Evolutionary conservation across 2,329 filamentous ascomycete genomes (phyloP), one percentile per base, ranked within the genome.

Genomic region (Penicillium olsonii): DNA sequence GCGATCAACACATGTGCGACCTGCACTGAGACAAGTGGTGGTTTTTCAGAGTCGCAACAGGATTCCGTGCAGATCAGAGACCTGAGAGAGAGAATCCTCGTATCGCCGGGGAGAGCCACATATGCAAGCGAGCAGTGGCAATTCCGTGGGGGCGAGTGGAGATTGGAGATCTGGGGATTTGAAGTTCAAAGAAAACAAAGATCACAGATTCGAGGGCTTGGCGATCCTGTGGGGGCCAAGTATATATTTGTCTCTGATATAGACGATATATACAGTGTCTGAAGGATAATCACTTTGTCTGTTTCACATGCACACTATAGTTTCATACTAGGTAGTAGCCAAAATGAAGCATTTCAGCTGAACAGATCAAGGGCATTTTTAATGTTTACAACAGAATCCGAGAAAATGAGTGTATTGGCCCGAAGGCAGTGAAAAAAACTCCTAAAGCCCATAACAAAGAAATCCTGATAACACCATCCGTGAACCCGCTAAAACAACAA

Each of bases 391-490:
- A n/a, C n/a, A n/a, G n/a, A n/a, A n/a, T n/a, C n/a, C n/a, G n/a
- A n/a, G n/a, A n/a, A n/a, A n/a, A n/a, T n/a, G n/a, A n/a, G n/a
- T n/a, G n/a, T n/a, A n/a, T n/a, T n/a, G n/a, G n/a, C n/a, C n/a
- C n/a, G n/a, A n/a, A n/a, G n/a, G n/a, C n/a, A n/a, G n/a, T n/a
- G n/a, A n/a, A n/a, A n/a, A n/a, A n/a, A n/a, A n/a, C n/a, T n/a
- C n/a, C n/a, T n/a, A n/a, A n/a, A n/a, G n/a, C n/a, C n/a, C n/a
- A n/a, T n/a, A n/a, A n/a, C n/a, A n/a, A n/a, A n/a, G n/a, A n/a
- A n/a, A n/a, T n/a, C n/a, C n/a, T n/a, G n/a, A 35, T 11, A 57
- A 62, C 59, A 58, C 59, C 59, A 48, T 50, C 53, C 55, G 59
- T 58, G 48, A 45, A 38, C 53, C 56, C 56, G 56, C 56, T 59